Base-by-base conservation (phyloP, 2,329 filamentous ascomycete species). In the Fusarium nematophilum region DNA sequence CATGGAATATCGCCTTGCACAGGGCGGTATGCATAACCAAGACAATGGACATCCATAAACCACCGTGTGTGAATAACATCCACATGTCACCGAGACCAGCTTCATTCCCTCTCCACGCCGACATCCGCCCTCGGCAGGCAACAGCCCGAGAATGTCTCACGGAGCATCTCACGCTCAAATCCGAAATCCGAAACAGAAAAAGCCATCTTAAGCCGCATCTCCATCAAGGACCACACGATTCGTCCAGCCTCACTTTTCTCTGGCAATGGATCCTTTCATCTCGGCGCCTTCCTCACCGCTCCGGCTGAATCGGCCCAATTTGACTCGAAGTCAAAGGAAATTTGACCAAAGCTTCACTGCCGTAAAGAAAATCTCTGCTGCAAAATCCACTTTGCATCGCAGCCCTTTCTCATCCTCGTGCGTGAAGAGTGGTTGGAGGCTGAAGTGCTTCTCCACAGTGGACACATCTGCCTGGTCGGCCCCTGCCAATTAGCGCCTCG, bases 161-260 rank as follows among this genome's bases (percentile, higher is more conserved):
- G n/a, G n/a, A n/a, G n/a, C n/a, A n/a, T n/a, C n/a, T n/a, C n/a
- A n/a, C n/a, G n/a, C n/a, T n/a, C n/a, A n/a, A n/a, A n/a, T n/a
- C n/a, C n/a, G n/a, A n/a, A n/a, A n/a, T n/a, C n/a, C n/a, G n/a
- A n/a, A n/a, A n/a, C n/a, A n/a, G n/a, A n/a, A n/a, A n/a, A n/a
- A n/a, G 23, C 11, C 31, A 31, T 21, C 39, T 17, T 10, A 33
- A 40, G 46, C 46, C 53, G 47, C 15, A 39, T 46, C n/a, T 27
- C 4, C 40, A 13, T 2, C 13, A 13, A 40, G 14, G 14, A 25
- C 21, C 44, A 29, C 48, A 37, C 37, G 45, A 61, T 48, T 65
- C 47, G 55, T 53, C 43, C 40, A 63, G 36, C 53, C 40, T 34
- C 45, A 45, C 30, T 29, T 21, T n/a, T 46, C 56, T 34, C 21